These are phyloP conservation scores for Tephrocybe sp. DNA, from an alignment of 768 basidiomycete genomes.

Conservation along the genomic window DNA sequence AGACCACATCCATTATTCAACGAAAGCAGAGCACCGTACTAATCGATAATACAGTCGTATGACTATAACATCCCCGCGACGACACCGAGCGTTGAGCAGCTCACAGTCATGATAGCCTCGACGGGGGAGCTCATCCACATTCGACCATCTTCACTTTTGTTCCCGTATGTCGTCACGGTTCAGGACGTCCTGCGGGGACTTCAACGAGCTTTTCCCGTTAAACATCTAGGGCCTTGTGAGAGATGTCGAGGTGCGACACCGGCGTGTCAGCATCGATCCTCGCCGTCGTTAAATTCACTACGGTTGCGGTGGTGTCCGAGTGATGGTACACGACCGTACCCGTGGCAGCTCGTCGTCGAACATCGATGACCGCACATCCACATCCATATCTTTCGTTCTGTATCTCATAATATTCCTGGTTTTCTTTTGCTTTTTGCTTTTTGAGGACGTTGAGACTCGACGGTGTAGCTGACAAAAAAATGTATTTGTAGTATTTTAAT, in stretches of 20 bases:
- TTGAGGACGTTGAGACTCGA: no score
- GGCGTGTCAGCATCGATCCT: not conserved
- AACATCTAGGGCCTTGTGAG: not conserved
- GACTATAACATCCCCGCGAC: constrained; percentile 4
- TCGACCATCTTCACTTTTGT: not conserved
- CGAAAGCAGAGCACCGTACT: not conserved
- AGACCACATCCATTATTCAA: constrained; percentile 1
- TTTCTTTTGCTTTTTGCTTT: no score
- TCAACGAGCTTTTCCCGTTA: not conserved
- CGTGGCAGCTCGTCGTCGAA: constrained; percentile 12
- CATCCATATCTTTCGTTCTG: no score
- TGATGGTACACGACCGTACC: constrained; percentile 1
- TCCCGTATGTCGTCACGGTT: constrained; percentile 2
- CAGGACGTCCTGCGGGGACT: constrained; percentile 10
- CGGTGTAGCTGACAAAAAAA: no score
- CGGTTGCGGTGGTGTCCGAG: constrained; percentile 6
- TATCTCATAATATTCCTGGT: no score
- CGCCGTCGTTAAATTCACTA: not conserved
- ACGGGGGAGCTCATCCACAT: constrained; percentile 7
- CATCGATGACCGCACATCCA: no score
- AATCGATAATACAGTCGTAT: not conserved
- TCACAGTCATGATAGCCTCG: constrained; percentile 2
- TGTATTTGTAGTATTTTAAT: no score
- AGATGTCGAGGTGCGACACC: not conserved
- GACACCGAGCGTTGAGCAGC: constrained; percentile 6